Evolutionary conservation across 176 grass and related monocot species (phyloP).

Genomic region (Coix lacrymajobi): DNA sequence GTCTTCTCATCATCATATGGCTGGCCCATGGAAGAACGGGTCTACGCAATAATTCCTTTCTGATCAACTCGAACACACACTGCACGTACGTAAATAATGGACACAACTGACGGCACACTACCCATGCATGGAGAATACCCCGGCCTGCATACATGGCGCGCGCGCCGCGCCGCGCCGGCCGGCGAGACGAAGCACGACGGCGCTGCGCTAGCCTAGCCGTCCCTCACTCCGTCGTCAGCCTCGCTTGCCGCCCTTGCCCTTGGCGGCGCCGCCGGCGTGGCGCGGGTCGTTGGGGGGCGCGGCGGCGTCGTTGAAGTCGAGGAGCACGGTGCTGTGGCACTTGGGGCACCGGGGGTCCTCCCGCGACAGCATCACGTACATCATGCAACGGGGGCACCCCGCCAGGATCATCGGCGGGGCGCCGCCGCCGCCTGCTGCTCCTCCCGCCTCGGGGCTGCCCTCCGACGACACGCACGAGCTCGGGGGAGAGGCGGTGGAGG

Average conservation of each 20-base stretch:
- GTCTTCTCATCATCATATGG: too few relatives aligned
- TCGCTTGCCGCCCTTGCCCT: constrained; percentile 36
- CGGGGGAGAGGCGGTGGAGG: constrained; percentile 52
- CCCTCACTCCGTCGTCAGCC: constrained; percentile 22
- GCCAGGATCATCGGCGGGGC: constrained; percentile 73
- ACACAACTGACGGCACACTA: background rate
- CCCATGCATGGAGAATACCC: too few relatives aligned
- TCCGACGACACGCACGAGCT: constrained; percentile 97
- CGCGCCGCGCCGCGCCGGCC: background rate
- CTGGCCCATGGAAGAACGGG: constrained; percentile 48
- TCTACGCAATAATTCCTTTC: constrained; percentile 60
- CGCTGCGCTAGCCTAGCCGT: background rate
- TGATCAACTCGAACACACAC: constrained; percentile 10
- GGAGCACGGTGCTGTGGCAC: constrained; percentile 84
- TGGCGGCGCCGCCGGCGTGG: constrained; percentile 12
- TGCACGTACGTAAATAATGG: background rate
- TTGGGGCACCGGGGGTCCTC: constrained; percentile 95
- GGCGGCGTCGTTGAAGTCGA: constrained; percentile 61
- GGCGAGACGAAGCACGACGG: background rate
- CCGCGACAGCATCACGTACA: constrained; percentile 97
- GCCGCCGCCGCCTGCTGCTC: constrained; percentile 10
- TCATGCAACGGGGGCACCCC: constrained; percentile 92
- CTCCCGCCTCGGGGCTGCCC: constrained; percentile 54
- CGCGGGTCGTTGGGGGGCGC: background rate
- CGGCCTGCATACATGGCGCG: too few relatives aligned